Conservation (phyloP, 2,329 filamentous ascomycete genomes). For the Colletotrichum endophyticum region DNA sequence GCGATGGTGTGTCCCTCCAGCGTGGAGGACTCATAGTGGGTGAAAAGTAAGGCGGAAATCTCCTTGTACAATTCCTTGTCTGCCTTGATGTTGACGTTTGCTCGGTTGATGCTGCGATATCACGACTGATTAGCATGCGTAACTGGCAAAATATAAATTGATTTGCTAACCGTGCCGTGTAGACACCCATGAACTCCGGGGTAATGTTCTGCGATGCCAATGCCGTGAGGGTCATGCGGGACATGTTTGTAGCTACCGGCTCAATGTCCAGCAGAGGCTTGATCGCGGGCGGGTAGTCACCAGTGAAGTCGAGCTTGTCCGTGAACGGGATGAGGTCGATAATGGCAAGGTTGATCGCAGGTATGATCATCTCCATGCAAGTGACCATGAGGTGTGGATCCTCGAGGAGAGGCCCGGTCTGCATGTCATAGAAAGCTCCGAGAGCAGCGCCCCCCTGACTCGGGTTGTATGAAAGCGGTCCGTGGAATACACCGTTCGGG, state of each 20-base stretch:
- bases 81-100: not conserved
- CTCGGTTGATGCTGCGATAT: not conserved
- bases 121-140: not conserved
- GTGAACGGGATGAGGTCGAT: not conserved
- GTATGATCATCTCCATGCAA: not conserved
- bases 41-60: not conserved
- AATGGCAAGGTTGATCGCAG: not conserved
- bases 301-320: not conserved
- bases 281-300: not conserved
- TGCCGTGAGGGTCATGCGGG: not conserved
- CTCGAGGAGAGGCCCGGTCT: not conserved
- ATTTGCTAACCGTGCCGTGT: not conserved
- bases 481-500: not conserved
- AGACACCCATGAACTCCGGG: not conserved
- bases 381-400: not conserved
- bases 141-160: not conserved
- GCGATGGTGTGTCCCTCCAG: not conserved
- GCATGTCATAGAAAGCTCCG: not conserved
- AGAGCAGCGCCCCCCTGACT: not conserved
- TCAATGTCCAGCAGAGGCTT: not conserved
- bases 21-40: not conserved
- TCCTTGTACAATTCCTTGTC: not conserved
- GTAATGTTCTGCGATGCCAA: not conserved
- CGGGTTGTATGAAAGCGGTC: not conserved
- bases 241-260: not conserved